A percentile compares a stretch with the other conserved stretches of the same genome.
Conservation (phyloP, 2,329 filamentous ascomycete genomes). For the Colletotrichum ledebouriae region DNA sequence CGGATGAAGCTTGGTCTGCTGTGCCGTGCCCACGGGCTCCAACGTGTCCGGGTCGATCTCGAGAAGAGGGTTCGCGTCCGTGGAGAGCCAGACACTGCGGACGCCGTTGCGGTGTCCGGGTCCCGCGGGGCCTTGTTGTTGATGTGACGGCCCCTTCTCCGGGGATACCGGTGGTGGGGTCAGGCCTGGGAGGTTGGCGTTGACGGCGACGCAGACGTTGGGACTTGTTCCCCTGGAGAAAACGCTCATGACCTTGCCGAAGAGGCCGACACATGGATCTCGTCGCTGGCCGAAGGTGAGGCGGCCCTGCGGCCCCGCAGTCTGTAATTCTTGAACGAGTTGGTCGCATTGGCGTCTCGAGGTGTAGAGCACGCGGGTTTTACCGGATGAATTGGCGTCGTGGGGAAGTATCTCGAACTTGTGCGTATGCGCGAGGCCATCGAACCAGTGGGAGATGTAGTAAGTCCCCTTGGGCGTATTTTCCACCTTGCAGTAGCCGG, state of each 20-base stretch:
- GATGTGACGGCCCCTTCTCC: constrained; percentile 1
- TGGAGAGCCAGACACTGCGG: constrained; percentile 66
- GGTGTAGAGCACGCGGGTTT: constrained; percentile 72
- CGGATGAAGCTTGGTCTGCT: constrained; percentile 74
- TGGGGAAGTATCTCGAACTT: constrained; percentile 75
- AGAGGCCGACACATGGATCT: constrained; percentile 81
- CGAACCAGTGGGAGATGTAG: constrained; percentile 82
- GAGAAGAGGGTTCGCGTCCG: constrained; percentile 70
- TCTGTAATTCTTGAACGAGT: constrained; percentile 71
- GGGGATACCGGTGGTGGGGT: constrained; percentile 32
- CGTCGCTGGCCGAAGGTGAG: constrained; percentile 78
- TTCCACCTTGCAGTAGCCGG: constrained; percentile 74
- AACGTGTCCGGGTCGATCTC: constrained; percentile 78
- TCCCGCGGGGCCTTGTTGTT: constrained; percentile 34
- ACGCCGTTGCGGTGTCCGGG: constrained; percentile 44
- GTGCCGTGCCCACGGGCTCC: constrained; percentile 75
- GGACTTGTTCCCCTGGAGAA: constrained; percentile 59
- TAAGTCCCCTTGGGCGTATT: constrained; percentile 70
- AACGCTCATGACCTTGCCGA: constrained; percentile 77
- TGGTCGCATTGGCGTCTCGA: constrained; percentile 77
- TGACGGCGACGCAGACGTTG: constrained; percentile 77
- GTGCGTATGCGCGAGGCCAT: constrained; percentile 79
- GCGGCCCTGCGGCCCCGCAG: constrained; percentile 67
- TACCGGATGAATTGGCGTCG: constrained; percentile 43
- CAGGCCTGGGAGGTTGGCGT: constrained; percentile 73